Evolutionary conservation across 345 rosid genomes (phyloP).

Genomic region (Toxicodendron radicans): DNA sequence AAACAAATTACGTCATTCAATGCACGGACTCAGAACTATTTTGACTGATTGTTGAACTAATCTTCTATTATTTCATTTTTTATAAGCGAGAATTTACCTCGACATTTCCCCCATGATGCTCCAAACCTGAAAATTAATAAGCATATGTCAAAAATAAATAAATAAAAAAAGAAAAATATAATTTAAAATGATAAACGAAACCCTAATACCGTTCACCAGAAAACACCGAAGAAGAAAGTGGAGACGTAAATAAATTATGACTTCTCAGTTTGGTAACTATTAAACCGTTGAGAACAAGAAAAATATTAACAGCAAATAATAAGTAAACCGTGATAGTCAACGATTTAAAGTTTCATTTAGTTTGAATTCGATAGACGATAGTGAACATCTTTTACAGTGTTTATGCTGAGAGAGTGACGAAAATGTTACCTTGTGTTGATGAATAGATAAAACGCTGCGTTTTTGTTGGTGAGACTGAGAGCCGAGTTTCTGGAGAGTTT

Average conservation of each 20-base stretch:
- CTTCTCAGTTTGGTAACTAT: too few species aligned
- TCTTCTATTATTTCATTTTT: not conserved
- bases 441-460: constrained; percentile 6
- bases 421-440: not conserved
- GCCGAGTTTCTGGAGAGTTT: not conserved
- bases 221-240: not conserved
- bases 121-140: not conserved
- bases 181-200: too few species aligned
- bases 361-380: too few species aligned
- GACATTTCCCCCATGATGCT: constrained; percentile 13
- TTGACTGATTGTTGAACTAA: too few species aligned
- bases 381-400: not conserved
- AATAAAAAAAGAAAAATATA: too few species aligned
- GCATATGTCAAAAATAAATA: not conserved
- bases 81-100: constrained; percentile 1
- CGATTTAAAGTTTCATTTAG: not conserved
- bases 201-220: not conserved
- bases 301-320: too few species aligned
- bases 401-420: not conserved
- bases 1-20: not conserved
- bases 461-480: constrained; percentile 1
- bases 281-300: too few species aligned
- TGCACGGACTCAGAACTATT: not conserved
- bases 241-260: too few species aligned
- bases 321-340: too few species aligned